Evolutionary conservation across 805 yeast genomes (phyloP).

Genomic region (Suhomyces xylopsoci): DNA sequence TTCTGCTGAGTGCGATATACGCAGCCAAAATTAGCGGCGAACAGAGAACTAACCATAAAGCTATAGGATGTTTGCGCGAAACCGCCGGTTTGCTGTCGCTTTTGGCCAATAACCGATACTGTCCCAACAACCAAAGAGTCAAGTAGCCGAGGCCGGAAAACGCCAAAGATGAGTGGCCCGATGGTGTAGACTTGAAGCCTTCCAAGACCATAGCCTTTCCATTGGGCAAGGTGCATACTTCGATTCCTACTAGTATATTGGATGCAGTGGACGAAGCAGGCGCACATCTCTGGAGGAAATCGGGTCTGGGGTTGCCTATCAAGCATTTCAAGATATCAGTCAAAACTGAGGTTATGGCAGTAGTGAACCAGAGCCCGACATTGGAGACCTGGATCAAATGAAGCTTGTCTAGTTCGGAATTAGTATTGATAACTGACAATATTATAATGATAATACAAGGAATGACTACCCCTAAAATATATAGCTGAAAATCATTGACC

Average conservation of each 20-base stretch:
- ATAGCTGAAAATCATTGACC: conserved; percentile 31
- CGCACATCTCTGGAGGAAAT: conserved; percentile 38
- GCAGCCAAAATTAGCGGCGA: conserved; percentile 21
- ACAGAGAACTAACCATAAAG: conserved; percentile 9
- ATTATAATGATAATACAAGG: conserved; percentile 23
- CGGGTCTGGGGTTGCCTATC: conserved; percentile 44
- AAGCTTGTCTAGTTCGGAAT: conserved; percentile 12
- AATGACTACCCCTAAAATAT: conserved; percentile 23
- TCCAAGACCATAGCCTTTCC: conserved; percentile 34
- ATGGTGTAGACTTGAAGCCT: conserved; percentile 56
- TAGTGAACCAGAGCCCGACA: conserved; percentile 29
- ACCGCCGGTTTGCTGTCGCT: conserved; percentile 5
- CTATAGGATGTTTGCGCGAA: background rate
- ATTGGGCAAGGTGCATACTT: conserved; percentile 25
- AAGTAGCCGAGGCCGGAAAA: conserved; percentile 49
- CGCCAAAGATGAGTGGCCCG: conserved; percentile 56
- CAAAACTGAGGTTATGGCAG: conserved; percentile 26
- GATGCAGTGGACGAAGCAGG: conserved; percentile 24
- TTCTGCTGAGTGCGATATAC: conserved; percentile 24
- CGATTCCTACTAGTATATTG: conserved; percentile 16
- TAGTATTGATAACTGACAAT: conserved; percentile 9
- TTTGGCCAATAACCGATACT: conserved; percentile 19
- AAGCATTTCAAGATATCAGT: conserved; percentile 39
- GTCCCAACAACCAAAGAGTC: conserved; percentile 48
- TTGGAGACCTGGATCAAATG: conserved; percentile 28